Percentiles rank a stretch among this genome's conserved stretches.
These are phyloP conservation scores for Pythium apleroticum DNA, from an alignment of 352 stramenopile species.

Conservation along the genomic window DNA sequence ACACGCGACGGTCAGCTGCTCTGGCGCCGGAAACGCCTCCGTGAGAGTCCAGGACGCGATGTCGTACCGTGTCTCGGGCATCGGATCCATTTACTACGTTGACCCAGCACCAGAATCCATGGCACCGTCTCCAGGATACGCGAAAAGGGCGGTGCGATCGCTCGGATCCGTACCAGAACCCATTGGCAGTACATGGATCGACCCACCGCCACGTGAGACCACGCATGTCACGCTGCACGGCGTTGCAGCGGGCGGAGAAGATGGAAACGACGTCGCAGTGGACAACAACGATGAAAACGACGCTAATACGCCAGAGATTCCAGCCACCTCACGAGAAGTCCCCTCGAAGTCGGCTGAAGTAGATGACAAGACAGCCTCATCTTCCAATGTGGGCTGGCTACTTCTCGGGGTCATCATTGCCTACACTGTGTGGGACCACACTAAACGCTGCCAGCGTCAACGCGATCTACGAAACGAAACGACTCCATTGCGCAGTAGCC, in stretches of 20 bases:
- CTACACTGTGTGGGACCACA: not conserved
- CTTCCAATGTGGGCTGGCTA: not conserved
- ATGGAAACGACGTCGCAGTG: not conserved
- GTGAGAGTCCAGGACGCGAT: not conserved
- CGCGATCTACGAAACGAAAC: not conserved
- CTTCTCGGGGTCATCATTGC: not conserved
- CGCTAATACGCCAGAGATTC: not conserved
- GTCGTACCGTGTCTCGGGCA: not conserved
- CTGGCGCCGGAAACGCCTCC: not conserved
- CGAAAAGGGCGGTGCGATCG: not conserved
- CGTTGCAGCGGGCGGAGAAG: not conserved
- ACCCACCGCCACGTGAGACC: not conserved
- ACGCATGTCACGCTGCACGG: not conserved
- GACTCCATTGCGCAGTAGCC: not conserved
- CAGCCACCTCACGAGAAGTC: not conserved
- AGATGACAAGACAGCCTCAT: not conserved
- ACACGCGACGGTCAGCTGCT: not conserved
- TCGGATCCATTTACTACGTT: not conserved
- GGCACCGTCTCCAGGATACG: not conserved
- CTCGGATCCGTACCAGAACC: not conserved
- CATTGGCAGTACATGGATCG: not conserved
- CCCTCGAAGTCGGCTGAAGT: not conserved
- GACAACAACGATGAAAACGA: too few species aligned
- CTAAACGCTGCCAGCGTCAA: not conserved
- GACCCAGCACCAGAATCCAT: not conserved